These are phyloP conservation scores for Eutypella sp. DNA, from an alignment of 2,329 filamentous ascomycete genomes.

Conservation along the genomic window DNA sequence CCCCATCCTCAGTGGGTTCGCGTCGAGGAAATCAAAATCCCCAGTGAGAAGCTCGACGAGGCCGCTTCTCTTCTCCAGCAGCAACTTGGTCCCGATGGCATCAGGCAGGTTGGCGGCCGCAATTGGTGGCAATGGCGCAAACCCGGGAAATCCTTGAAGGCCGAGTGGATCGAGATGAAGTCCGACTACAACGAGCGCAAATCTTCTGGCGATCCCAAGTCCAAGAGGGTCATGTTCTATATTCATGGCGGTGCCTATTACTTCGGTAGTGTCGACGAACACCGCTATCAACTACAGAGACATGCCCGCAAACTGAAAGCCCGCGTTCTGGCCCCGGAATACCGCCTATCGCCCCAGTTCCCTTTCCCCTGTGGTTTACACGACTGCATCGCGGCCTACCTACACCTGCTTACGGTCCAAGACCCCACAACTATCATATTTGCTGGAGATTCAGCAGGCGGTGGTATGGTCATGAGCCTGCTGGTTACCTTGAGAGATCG, in stretches of 20 bases:
- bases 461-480: constrained; percentile 79
- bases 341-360: constrained; percentile 86
- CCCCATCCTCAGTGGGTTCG: constrained; percentile 86
- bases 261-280: constrained; percentile 92
- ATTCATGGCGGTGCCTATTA: constrained; percentile 93
- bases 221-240: constrained; percentile 82
- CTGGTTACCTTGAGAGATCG: constrained; percentile 78
- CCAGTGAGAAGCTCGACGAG: constrained; percentile 55
- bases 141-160: constrained; percentile 60
- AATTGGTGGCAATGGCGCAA: constrained; percentile 89
- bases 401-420: constrained; percentile 73
- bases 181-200: constrained; percentile 71
- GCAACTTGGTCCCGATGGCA: constrained; percentile 74
- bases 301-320: constrained; percentile 93
- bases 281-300: constrained; percentile 96
- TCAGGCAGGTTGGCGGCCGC: constrained; percentile 71
- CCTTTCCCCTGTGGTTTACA: constrained; percentile 91
- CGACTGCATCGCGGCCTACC: constrained; percentile 83
- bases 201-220: constrained; percentile 47
- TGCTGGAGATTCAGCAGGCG: constrained; percentile 90
- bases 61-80: constrained; percentile 64
- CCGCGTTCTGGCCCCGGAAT: constrained; percentile 78
- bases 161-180: constrained; percentile 97
- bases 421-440: constrained; percentile 78
- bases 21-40: constrained; percentile 63